Conservation (phyloP, 345 rosid genomes). For the Arabidopsis suecica region DNA sequence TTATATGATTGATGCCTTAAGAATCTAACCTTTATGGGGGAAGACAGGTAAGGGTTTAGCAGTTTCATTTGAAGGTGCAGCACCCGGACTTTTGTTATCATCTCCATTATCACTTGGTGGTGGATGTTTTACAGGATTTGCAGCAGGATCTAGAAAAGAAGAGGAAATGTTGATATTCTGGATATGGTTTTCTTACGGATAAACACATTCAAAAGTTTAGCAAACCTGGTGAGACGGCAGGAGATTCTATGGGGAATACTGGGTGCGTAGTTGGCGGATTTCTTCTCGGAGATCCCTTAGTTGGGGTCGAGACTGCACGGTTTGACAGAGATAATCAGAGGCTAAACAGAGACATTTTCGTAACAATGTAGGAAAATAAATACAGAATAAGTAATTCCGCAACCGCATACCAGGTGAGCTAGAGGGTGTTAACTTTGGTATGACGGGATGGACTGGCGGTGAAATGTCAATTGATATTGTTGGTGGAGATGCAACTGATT, state of each 20-base stretch:
- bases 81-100: slow-evolving; percentile 55
- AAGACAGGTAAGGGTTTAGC: slow-evolving; percentile 52
- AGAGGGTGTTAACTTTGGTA: slow-evolving; percentile 56
- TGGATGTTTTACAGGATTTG: slow-evolving; percentile 56
- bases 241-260: slow-evolving; percentile 36
- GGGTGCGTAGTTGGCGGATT: slow-evolving; percentile 31
- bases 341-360: slow-evolving; percentile 17
- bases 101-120: slow-evolving; percentile 49
- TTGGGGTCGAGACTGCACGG: slow-evolving; percentile 29
- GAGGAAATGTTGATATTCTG: slow-evolving; percentile 28
- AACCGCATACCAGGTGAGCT: slow-evolving; percentile 52
- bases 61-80: slow-evolving; percentile 56
- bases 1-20: slow-evolving; percentile 5
- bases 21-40: slow-evolving; percentile 55
- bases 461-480: slow-evolving; percentile 30
- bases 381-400: not conserved
- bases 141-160: slow-evolving; percentile 49
- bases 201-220: slow-evolving; percentile 30
- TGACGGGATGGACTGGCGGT: slow-evolving; percentile 49
- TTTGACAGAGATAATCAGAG: slow-evolving; percentile 14
- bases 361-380: not conserved
- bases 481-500: slow-evolving; percentile 51
- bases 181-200: not conserved
- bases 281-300: slow-evolving; percentile 35
- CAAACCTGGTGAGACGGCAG: slow-evolving; percentile 43